These are phyloP conservation scores for Anthracocystis panici-leucophaei DNA, from an alignment of 1,284 basidiomycete species.

Conservation along the genomic window DNA sequence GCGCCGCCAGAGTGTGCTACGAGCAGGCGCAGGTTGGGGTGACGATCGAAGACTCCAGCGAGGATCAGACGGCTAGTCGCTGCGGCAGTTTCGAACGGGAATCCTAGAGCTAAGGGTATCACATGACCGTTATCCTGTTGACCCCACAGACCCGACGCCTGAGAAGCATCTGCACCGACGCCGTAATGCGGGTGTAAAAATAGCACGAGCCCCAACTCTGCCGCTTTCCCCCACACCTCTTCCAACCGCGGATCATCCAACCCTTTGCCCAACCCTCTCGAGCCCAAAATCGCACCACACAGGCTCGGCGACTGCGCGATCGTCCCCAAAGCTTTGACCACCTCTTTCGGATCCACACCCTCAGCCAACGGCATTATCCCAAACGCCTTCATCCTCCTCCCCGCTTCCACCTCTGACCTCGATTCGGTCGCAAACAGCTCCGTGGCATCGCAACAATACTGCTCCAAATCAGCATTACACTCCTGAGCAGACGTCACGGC, in stretches of 20 bases:
- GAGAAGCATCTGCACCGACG: constrained; percentile 18
- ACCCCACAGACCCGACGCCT: constrained; percentile 73
- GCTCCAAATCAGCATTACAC: constrained; percentile 81
- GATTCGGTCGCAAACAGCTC: constrained; percentile 58
- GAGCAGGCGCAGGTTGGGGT: constrained; percentile 79
- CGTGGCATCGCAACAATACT: constrained; percentile 74
- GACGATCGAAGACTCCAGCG: constrained; percentile 81
- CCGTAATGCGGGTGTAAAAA: constrained; percentile 52
- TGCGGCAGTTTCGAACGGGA: constrained; percentile 87
- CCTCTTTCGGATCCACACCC: constrained; percentile 73
- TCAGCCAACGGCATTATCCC: constrained; percentile 85
- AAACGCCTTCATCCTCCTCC: constrained; percentile 78
- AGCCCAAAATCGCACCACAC: constrained; percentile 84
- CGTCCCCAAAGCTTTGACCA: constrained; percentile 77
- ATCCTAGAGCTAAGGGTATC: constrained; percentile 83
- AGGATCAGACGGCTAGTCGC: constrained; percentile 84
- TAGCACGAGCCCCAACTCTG: constrained; percentile 29
- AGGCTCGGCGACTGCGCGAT: constrained; percentile 71
- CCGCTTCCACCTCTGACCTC: constrained; percentile 71
- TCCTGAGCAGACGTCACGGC: constrained; percentile 77
- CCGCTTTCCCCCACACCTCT: constrained; percentile 78
- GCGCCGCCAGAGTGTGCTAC: constrained; percentile 87
- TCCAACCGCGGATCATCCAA: constrained; percentile 79
- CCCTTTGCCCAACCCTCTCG: constrained; percentile 80
- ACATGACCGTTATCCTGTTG: constrained; percentile 84